Percentiles rank a stretch among this genome's conserved stretches.
These are phyloP conservation scores for Vigna reflexopilosa DNA, from an alignment of 306 rosid genomes.

Conservation along the genomic window DNA sequence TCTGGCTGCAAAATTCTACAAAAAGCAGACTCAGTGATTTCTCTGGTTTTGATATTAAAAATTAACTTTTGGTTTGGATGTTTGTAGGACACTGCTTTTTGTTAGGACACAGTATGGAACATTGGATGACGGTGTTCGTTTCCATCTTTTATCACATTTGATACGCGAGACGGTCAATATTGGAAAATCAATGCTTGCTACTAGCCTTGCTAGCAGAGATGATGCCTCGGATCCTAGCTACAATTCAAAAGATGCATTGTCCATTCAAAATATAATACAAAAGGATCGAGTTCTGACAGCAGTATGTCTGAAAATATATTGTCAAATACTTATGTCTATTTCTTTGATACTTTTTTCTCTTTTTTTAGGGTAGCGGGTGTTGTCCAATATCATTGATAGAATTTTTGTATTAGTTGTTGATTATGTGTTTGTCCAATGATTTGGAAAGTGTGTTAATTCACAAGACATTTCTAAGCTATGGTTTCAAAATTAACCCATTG, in stretches of 20 bases:
- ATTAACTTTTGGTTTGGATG: constrained; percentile 50
- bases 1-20: not conserved
- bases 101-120: constrained; percentile 84
- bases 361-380: not conserved
- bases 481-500: not conserved
- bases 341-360: not conserved
- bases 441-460: not conserved
- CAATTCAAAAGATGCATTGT: constrained; percentile 68
- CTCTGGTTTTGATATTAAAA: not conserved
- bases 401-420: not conserved
- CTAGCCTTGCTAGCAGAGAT: constrained; percentile 76
- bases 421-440: constrained; percentile 13
- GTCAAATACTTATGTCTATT: not conserved
- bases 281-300: constrained; percentile 92
- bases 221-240: constrained; percentile 60
- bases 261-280: constrained; percentile 84
- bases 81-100: constrained; percentile 86
- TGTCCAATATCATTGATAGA: not conserved
- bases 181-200: constrained; percentile 91
- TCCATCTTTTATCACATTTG: constrained; percentile 92
- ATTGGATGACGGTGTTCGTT: constrained; percentile 89
- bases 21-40: not conserved
- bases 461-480: constrained; percentile 1
- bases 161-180: constrained; percentile 82
- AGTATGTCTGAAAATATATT: constrained; percentile 60